Base-by-base conservation (phyloP, 352 stramenopile genomes). In the Globisporangium yorkense region DNA sequence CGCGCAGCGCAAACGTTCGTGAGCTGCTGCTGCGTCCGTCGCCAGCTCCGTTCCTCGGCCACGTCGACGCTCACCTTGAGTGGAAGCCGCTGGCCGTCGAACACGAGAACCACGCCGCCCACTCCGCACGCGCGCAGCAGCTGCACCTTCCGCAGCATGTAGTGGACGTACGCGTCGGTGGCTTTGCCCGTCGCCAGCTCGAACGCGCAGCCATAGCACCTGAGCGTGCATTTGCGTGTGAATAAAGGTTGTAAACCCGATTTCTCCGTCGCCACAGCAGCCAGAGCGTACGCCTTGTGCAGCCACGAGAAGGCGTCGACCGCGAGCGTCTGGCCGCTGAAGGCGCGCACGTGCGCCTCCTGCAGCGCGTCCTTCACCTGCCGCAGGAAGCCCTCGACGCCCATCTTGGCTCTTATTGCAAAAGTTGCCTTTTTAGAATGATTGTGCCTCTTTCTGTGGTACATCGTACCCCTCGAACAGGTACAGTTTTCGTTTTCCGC, bases 281-380 rank as follows among this genome's bases (percentile, higher is more conserved):
- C 35, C 35, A 13, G 12, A 0, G 12, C 81, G 45, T 69, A 92
- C 82, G 80, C 82, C 61, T 89, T 92, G 63, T 92, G 80, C 39
- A 92, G 71, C 82, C 82, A 92, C 5, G 82, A 89, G 55, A 90
- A 74, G 8, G 80, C 82, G 44, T 92, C 82, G 2, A 89, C 78
- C 3, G 81, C 80, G 47, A 92, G 59, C 12, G 67, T 84, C 55
- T 89, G 69, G 16, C 68, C 79, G 3, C 54, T 61, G 57, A 86
- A 89, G 9, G 69, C 51, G 18, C 67, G 65, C 66, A 89, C 53
- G 52, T 89, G 77, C 21, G 74, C 74, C 56, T 70, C 66, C 41
- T 87, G 60, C 16, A 86, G 66, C 5, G 63, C 72, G 7, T 88
- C 82, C 35, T 77, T 75, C 31, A 92, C 66, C 61, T 77, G 61